A percentile compares a stretch with the other conserved stretches of the same genome.
phyloP scores from a whole-genome alignment of 352 stramenopile species.

The Pythium plurisporium region DNA sequence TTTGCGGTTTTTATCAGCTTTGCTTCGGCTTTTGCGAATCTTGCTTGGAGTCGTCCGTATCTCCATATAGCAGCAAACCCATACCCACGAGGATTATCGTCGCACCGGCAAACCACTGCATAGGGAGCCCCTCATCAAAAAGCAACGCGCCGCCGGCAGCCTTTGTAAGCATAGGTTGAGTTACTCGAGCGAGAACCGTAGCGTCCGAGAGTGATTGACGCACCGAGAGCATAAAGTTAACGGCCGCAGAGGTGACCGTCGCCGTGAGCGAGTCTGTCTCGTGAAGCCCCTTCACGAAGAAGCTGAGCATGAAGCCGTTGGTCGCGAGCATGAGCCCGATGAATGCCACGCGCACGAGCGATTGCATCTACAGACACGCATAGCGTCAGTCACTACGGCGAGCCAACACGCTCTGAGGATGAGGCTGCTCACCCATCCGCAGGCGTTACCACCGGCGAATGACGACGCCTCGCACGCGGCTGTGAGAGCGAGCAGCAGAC shows the following conservation, averaged over 20 bases:
- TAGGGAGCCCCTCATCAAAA: conserved; percentile 64
- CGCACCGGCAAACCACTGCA: conserved; percentile 75
- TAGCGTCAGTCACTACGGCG: background rate
- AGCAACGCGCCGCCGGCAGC: conserved; percentile 48
- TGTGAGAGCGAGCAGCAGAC: conserved; percentile 16
- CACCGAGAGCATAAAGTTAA: conserved; percentile 82
- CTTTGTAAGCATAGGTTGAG: conserved; percentile 20
- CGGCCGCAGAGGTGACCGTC: conserved; percentile 72
- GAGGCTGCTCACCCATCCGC: conserved; percentile 1
- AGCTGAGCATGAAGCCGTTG: conserved; percentile 77
- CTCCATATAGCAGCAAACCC: conserved; percentile 61
- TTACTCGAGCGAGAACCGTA: background rate
- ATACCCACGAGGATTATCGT: conserved; percentile 69
- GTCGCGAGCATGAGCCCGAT: conserved; percentile 66
- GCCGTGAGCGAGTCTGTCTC: conserved; percentile 84
- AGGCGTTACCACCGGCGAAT: background rate
- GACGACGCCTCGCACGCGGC: conserved; percentile 15
- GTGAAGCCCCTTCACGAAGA: conserved; percentile 76
- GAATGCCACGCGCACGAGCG: conserved; percentile 39
- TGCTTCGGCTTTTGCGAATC: conserved; percentile 23
- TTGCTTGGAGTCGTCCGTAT: conserved; percentile 18
- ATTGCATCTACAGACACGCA: conserved; percentile 16
- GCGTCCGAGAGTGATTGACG: background rate
- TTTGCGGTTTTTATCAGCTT: conserved; percentile 12
- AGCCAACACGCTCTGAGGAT: background rate